phyloP scores from a whole-genome alignment of 306 rosid genomes.

The Lathyrus sativus region DNA sequence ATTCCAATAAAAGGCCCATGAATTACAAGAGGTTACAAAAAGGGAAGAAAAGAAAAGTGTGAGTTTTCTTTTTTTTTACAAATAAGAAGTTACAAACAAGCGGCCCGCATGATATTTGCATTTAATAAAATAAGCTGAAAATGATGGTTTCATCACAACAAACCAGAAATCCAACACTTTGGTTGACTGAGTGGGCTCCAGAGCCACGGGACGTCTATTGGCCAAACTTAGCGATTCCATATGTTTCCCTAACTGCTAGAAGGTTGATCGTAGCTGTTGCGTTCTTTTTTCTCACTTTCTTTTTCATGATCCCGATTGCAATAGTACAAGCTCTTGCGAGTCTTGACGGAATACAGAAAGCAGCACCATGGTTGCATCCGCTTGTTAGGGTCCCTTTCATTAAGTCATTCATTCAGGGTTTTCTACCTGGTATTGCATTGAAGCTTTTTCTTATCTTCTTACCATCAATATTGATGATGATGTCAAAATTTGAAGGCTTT shows the following conservation, averaged over 20 bases:
- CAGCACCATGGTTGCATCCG: slow-evolving; percentile 64
- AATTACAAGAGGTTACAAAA: too few species aligned
- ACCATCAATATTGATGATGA: too few species aligned
- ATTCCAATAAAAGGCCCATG: too few species aligned
- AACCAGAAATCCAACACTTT: slow-evolving; percentile 79
- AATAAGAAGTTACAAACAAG: too few species aligned
- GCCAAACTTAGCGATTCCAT: slow-evolving; percentile 89
- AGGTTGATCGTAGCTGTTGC: slow-evolving; percentile 79
- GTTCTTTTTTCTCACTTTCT: slow-evolving; percentile 95
- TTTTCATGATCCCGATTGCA: slow-evolving; percentile 93
- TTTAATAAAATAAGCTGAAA: too few species aligned
- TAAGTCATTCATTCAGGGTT: slow-evolving; percentile 77
- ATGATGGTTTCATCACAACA: too few species aligned
- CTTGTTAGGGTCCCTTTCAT: slow-evolving; percentile 43
- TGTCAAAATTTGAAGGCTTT: slow-evolving; percentile 93
- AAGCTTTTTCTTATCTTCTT: slow-evolving; percentile 91
- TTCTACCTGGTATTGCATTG: slow-evolving; percentile 90
- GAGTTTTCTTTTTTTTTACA: too few species aligned
- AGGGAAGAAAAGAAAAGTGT: too few species aligned
- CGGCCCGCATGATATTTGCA: too few species aligned
- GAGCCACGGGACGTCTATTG: slow-evolving; percentile 94
- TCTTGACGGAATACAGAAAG: slow-evolving; percentile 76
- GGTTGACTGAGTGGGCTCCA: slow-evolving; percentile 97
- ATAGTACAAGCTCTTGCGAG: slow-evolving; percentile 91
- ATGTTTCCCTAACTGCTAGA: slow-evolving; percentile 77